Percentiles rank a stretch among this genome's conserved stretches.
Evolutionary conservation across 2,329 filamentous ascomycete species (phyloP).

Genomic region (Chaetomium strumarium): DNA sequence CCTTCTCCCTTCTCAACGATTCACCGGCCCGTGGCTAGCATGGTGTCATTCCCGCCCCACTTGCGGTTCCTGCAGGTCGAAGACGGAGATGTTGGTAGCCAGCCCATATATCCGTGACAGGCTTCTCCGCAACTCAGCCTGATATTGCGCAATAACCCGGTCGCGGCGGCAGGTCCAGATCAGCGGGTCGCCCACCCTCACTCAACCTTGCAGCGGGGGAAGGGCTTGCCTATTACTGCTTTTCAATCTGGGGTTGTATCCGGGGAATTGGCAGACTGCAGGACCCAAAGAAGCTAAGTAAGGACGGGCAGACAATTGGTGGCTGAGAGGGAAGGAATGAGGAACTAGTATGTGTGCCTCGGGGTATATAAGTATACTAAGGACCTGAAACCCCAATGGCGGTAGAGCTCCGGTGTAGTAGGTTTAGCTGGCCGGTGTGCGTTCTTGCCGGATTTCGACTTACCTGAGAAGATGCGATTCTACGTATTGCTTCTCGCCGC

Average conservation of each 20-base stretch:
- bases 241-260: no score
- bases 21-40: not conserved
- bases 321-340: no score
- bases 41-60: not conserved
- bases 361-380: no score
- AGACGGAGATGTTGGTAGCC: constrained; percentile 1
- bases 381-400: no score
- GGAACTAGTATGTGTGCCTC: no score
- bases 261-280: no score
- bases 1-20: not conserved
- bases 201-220: not conserved
- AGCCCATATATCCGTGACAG: constrained; percentile 1
- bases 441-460: no score
- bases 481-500: constrained; percentile 18
- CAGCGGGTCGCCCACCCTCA: not conserved
- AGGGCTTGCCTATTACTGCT: not conserved
- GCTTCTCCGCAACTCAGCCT: constrained; percentile 17
- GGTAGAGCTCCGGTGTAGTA: no score
- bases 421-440: no score
- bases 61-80: constrained; percentile 20
- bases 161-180: not conserved
- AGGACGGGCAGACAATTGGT: no score
- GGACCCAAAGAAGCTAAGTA: no score
- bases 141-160: constrained; percentile 10
- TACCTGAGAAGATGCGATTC: constrained; percentile 22